Conservation (phyloP, 768 basidiomycete species). For the Lactarius quietus region DNA sequence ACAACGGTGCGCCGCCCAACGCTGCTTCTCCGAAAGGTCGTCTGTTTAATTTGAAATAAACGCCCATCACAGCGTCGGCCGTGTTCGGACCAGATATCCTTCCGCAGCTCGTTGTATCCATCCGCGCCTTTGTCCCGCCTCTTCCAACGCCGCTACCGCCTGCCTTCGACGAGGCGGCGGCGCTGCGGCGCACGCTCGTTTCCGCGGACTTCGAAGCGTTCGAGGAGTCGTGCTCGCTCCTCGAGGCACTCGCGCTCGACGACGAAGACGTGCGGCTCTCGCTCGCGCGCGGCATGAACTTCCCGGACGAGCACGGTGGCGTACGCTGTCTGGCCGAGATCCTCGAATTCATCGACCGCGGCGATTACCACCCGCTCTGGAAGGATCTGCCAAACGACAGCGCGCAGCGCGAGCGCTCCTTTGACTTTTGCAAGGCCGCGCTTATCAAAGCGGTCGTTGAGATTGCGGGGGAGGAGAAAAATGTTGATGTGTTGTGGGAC, state of each 20-base stretch:
- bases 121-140: slow-evolving; percentile 61
- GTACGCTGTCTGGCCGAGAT: slow-evolving; percentile 59
- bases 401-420: slow-evolving; percentile 61
- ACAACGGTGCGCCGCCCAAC: slow-evolving; percentile 50
- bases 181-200: slow-evolving; percentile 44
- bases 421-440: slow-evolving; percentile 81
- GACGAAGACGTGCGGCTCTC: slow-evolving; percentile 71
- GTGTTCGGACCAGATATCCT: slow-evolving; percentile 62
- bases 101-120: slow-evolving; percentile 55
- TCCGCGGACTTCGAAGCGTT: slow-evolving; percentile 68
- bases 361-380: slow-evolving; percentile 68
- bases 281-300: slow-evolving; percentile 61
- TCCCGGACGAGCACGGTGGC: slow-evolving; percentile 53
- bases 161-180: slow-evolving; percentile 39
- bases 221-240: slow-evolving; percentile 67
- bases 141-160: slow-evolving; percentile 37
- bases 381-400: slow-evolving; percentile 44
- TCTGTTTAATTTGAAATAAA: background rate
- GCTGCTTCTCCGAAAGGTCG: background rate
- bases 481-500: slow-evolving; percentile 76
- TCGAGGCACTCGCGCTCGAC: slow-evolving; percentile 77
- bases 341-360: slow-evolving; percentile 71
- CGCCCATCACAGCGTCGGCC: slow-evolving; percentile 41
- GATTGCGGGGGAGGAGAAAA: slow-evolving; percentile 76
- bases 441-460: slow-evolving; percentile 85